A percentile compares a stretch with the other conserved stretches of the same genome.
Conservation (phyloP, 495 filamentous ascomycete genomes). For the Hapsidospora chrysogenum region DNA sequence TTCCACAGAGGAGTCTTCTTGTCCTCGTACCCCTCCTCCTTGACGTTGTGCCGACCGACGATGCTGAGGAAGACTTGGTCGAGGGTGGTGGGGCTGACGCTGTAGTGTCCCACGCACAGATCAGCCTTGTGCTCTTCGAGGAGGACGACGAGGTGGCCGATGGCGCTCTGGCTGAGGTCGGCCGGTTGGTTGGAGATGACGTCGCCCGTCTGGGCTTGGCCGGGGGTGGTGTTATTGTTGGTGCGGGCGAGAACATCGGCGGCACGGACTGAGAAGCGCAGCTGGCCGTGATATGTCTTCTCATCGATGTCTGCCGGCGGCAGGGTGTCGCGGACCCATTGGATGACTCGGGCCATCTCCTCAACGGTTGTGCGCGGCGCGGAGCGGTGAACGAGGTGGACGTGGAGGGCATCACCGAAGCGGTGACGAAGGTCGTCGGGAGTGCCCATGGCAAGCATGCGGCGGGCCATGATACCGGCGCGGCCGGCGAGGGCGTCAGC, state of each 20-base stretch:
- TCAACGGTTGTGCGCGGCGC: constrained; percentile 50
- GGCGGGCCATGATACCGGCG: constrained; percentile 53
- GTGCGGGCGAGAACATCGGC: constrained; percentile 5
- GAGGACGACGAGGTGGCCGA: constrained; percentile 49
- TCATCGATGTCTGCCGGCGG: constrained; percentile 46
- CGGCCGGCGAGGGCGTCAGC: constrained; percentile 54
- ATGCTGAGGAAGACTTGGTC: constrained; percentile 81
- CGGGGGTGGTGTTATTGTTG: not conserved
- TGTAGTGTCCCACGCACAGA: constrained; percentile 62
- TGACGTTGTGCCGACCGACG: constrained; percentile 56
- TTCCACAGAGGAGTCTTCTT: constrained; percentile 14
- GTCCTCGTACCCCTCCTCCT: constrained; percentile 53
- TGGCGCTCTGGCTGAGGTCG: constrained; percentile 16
- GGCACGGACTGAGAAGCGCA: constrained; percentile 57
- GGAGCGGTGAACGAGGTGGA: constrained; percentile 55
- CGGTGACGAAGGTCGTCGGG: constrained; percentile 38
- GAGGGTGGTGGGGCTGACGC: constrained; percentile 63
- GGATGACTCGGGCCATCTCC: constrained; percentile 46
- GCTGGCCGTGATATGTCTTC: constrained; percentile 64
- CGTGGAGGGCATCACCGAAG: constrained; percentile 44
- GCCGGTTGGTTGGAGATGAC: constrained; percentile 6
- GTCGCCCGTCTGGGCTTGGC: not conserved
- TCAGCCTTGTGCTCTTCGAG: constrained; percentile 50
- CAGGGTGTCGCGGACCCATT: constrained; percentile 42
- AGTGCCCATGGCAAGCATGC: constrained; percentile 55